These are phyloP conservation scores for Saitozyma sp. DNA, from an alignment of 768 basidiomycete genomes.

Conservation along the genomic window DNA sequence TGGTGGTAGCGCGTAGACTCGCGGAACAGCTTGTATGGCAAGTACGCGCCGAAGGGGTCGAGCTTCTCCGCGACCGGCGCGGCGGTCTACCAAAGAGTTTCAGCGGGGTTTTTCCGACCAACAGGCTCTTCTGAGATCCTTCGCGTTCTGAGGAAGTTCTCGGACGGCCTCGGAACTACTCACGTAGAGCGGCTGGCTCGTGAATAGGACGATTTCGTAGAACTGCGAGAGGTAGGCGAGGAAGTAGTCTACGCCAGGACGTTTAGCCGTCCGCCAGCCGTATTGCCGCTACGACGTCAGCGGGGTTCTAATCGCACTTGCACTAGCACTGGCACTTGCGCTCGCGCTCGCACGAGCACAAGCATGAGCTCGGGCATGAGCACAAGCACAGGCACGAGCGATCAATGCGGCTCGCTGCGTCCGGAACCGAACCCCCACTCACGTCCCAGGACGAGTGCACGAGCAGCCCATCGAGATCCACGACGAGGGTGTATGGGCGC, in stretches of 20 bases:
- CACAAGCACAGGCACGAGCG: too few relatives aligned
- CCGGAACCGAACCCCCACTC: conserved; percentile 52
- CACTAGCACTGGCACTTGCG: too few relatives aligned
- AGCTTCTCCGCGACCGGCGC: conserved; percentile 85
- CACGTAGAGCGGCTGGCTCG: conserved; percentile 83
- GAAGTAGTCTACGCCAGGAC: conserved; percentile 98
- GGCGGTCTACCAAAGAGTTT: conserved; percentile 65
- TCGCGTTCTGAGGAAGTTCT: too few relatives aligned
- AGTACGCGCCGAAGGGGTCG: conserved; percentile 86
- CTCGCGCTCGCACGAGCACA: too few relatives aligned
- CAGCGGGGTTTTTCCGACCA: conserved; percentile 7
- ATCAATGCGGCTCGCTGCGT: background rate
- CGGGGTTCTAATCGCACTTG: too few relatives aligned
- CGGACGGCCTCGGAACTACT: conserved; percentile 47
- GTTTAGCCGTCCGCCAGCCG: conserved; percentile 96
- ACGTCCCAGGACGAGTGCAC: conserved; percentile 95
- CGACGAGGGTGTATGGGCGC: conserved; percentile 85
- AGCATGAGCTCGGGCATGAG: too few relatives aligned
- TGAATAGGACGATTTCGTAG: conserved; percentile 97
- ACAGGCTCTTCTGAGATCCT: background rate
- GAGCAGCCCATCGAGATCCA: conserved; percentile 89
- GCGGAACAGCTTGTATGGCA: conserved; percentile 86
- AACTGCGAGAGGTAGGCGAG: conserved; percentile 95
- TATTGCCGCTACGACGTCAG: conserved; percentile 66
- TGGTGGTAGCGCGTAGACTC: conserved; percentile 83